phyloP scores from a whole-genome alignment of 73 alveolate genomes.

The Paramecium primaurelia region DNA sequence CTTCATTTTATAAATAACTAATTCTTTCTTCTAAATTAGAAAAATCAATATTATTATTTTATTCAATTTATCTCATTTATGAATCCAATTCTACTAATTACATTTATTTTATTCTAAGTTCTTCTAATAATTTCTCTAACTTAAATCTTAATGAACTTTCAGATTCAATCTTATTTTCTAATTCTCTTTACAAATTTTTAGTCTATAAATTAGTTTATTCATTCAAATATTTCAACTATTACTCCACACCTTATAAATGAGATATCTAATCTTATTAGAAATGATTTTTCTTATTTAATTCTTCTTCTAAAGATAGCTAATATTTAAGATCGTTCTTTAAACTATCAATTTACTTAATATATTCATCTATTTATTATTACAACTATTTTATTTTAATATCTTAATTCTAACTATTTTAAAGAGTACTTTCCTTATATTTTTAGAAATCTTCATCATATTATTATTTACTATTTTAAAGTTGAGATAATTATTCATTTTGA shows the following conservation, averaged over 20 bases:
- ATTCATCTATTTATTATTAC: not conserved
- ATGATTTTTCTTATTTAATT: not conserved
- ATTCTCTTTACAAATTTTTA: not conserved
- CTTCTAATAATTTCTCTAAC: not conserved
- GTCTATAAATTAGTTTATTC: not conserved
- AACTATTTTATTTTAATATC: not conserved
- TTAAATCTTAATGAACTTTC: slow-evolving; percentile 22
- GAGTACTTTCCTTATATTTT: not conserved
- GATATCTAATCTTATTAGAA: not conserved
- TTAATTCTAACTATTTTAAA: not conserved
- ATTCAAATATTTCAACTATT: not conserved
- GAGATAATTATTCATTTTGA: not conserved
- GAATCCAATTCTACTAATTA: not conserved
- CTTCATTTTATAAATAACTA: not conserved
- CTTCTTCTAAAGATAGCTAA: not conserved
- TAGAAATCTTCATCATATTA: not conserved
- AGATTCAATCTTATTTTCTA: not conserved
- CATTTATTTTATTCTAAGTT: not conserved
- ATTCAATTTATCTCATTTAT: not conserved
- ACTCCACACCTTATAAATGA: not conserved
- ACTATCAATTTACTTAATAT: not conserved
- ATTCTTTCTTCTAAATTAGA: not conserved
- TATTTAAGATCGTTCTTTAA: not conserved
- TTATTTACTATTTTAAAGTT: not conserved
- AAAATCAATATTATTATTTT: not conserved